Evolutionary conservation across 2,329 filamentous ascomycete genomes (phyloP).

Genomic region (Magnaporthales sp.): DNA sequence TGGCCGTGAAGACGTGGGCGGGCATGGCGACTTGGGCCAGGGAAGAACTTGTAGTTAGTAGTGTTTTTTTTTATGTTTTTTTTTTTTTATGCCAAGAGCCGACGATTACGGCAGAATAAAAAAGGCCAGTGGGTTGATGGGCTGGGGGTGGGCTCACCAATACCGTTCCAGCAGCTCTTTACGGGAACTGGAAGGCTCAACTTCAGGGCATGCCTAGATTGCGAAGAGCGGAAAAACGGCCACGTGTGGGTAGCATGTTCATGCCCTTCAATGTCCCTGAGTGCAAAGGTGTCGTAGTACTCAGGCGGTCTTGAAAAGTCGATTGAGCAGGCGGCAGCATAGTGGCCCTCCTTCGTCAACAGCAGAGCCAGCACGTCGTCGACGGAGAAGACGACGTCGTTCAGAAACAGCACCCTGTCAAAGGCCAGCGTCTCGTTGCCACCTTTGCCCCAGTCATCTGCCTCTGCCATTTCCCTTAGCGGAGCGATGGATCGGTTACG

Average conservation of each 20-base stretch:
- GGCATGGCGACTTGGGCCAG: slow-evolving; percentile 3
- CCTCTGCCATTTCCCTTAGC: slow-evolving; percentile 33
- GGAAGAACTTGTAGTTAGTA: neutral
- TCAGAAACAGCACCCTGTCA: slow-evolving; percentile 50
- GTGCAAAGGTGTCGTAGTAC: slow-evolving; percentile 55
- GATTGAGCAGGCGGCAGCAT: slow-evolving; percentile 51
- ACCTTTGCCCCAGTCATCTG: neutral
- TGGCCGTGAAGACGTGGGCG: neutral
- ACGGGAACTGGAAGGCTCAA: slow-evolving; percentile 46
- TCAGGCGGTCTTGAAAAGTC: slow-evolving; percentile 44
- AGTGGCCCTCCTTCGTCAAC: slow-evolving; percentile 42
- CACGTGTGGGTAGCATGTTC: slow-evolving; percentile 43
- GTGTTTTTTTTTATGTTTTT: neutral
- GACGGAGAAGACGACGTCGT: slow-evolving; percentile 46
- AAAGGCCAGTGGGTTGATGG: no score
- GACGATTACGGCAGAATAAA: no score
- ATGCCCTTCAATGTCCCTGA: slow-evolving; percentile 44
- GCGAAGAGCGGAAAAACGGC: slow-evolving; percentile 47
- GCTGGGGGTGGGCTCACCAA: slow-evolving; percentile 29
- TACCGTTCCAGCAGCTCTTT: slow-evolving; percentile 61
- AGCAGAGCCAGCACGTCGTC: slow-evolving; percentile 43
- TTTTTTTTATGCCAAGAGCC: no score
- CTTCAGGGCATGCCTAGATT: slow-evolving; percentile 35
- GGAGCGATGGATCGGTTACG: slow-evolving; percentile 56
- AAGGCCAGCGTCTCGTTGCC: slow-evolving; percentile 29